Base-by-base conservation (phyloP, 495 filamentous ascomycete genomes). In the Penicillium dipodomyicola region DNA sequence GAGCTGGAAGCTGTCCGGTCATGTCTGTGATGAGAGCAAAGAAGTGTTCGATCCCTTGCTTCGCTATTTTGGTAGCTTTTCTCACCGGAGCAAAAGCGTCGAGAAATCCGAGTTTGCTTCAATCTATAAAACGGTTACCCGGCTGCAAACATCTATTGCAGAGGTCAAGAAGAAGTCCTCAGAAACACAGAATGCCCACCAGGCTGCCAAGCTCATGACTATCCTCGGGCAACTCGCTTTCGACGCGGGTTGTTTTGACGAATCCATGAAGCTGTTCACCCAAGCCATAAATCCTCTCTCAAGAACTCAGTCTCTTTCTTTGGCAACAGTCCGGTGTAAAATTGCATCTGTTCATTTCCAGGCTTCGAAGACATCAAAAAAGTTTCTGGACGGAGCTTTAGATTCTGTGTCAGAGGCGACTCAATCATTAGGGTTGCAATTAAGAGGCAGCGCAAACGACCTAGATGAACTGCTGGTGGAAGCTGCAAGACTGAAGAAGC, bases 1-100 rank as follows among this genome's bases (percentile, higher is more conserved):
- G 51, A 90, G 86, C 72, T 93, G 90, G 91, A 83, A 76, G 35
- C 48, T 92, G 32, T 83, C 84, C 5, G 77, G 79, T n/a, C 91
- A 94, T 65, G 61, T 83, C 20, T 84, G 80, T 15, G 81, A 95
- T 54, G 67, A 82, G 19, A 78, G 79, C 23, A 88, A 84, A 64
- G 90, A 96, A 27, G 67, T 95, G 49, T 68, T 86, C 47, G 79
- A 84, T 4, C 90, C 91, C 12, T 79, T 92, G 37, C 72, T 80
- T 4, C 82, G 84, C 39, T 93, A 84, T 56, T 67, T 93, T 17
- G 72, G 76, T 2, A 77, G 76, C 15, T 93, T 87, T 61, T 70
- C 78, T 39, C 77, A 87, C 44, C 79, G 86, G 14, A 75, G 67
- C 35, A 70, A 75, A 25, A 68, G 70, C 0, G 67, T 77, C 5